These are phyloP conservation scores for Fusarium illudens DNA, from an alignment of 2,329 filamentous ascomycete genomes.

Conservation along the genomic window DNA sequence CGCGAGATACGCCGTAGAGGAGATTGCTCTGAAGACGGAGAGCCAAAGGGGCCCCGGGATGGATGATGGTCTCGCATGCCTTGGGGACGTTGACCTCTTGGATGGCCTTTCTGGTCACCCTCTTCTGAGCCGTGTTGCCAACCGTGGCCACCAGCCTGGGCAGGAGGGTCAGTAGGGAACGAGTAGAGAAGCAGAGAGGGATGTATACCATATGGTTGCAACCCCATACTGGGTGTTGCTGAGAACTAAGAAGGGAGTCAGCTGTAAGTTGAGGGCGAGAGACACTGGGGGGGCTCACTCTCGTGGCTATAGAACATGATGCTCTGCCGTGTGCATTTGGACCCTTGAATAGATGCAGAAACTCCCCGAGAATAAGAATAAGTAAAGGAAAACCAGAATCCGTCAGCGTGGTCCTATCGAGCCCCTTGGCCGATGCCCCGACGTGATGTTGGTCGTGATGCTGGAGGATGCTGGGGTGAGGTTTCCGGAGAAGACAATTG, in stretches of 20 bases:
- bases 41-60: constrained; percentile 84
- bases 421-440: neutral
- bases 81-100: constrained; percentile 86
- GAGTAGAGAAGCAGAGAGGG: neutral
- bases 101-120: constrained; percentile 85
- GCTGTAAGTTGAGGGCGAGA: neutral
- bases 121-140: constrained; percentile 75
- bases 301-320: constrained; percentile 96
- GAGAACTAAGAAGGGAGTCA: constrained; percentile 66
- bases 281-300: constrained; percentile 62
- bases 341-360: neutral
- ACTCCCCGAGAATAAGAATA: neutral
- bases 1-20: constrained; percentile 83
- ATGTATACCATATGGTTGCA: constrained; percentile 85
- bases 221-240: constrained; percentile 90
- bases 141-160: constrained; percentile 90
- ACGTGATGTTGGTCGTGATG: constrained; percentile 7
- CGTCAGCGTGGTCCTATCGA: neutral
- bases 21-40: constrained; percentile 89
- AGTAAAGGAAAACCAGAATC: neutral
- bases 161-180: neutral
- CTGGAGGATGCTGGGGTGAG: constrained; percentile 13
- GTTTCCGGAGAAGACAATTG: constrained; percentile 7
- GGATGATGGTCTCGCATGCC: constrained; percentile 87
- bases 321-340: neutral